Base-by-base conservation (phyloP, 306 rosid species). In the Medicago arabica region DNA sequence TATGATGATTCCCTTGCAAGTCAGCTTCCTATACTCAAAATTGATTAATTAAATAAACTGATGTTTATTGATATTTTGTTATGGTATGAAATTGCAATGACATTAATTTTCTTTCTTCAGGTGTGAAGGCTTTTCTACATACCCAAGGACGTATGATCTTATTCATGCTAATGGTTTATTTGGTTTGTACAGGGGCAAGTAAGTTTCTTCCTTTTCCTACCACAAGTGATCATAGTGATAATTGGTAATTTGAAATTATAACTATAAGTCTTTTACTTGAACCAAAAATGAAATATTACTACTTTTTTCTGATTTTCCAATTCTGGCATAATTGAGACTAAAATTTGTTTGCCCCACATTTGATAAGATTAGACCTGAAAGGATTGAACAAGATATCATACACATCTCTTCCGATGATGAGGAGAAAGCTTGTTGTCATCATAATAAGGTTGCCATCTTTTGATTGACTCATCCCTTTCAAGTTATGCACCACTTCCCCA, bases 61-160 rank as follows among this genome's bases (percentile, higher is more conserved):
- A 55, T 9, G 1, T 55, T 19, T 55, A 18, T 4, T 13, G 25
- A 16, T 15, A 50, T 2, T 55, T 19, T 3, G 9, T 55, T 55
- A 28, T 7, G 67, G 19, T 14, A 31, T 15, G 51, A 47, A 71
- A 68, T 61, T 77, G 9, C 25, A 46, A 46, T 70, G 59, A 72
- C 68, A 15, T 75, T 61, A 11, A 61, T 70, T 65, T 78, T 75
- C 67, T 75, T 80, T 85, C 51, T 81, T 65, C 86, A 96, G 99
- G 99, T 90, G 99, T 79, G 99, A 96, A 85, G 98, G 99, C 84
- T 92, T 96, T 86, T 96, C 99, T 55, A 96, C 99, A 25, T 92
- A 96, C 84, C 99, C 97, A 40, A 96, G 98, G 87, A 89, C 97
- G n/a, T 90, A 92, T 55, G 99, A 96, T 84, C 78, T 96, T 50